Percentiles rank a stretch among this genome's conserved stretches.
Evolutionary conservation across 805 yeast species (phyloP).

Genomic region (Cyberlindnera mrakii): DNA sequence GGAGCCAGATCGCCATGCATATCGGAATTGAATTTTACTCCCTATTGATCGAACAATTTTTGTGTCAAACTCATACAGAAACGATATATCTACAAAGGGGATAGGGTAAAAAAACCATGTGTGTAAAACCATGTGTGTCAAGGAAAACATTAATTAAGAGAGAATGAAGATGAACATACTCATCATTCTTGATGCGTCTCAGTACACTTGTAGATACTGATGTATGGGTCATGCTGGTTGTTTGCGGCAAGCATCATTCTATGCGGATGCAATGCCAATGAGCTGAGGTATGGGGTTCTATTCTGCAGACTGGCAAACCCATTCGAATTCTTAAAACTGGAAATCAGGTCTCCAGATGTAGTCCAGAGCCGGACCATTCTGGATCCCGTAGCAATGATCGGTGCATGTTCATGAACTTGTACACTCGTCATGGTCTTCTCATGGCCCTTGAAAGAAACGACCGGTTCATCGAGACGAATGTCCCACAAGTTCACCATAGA

Average conservation of each 20-base stretch:
- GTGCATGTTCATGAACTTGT: constrained; percentile 94
- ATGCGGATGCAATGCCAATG: constrained; percentile 84
- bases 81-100: too few species aligned
- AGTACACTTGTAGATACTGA: constrained; percentile 55
- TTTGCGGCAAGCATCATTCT: constrained; percentile 88
- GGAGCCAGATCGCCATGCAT: too few species aligned
- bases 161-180: not conserved
- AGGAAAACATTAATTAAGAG: too few species aligned
- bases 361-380: constrained; percentile 77
- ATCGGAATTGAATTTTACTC: too few species aligned
- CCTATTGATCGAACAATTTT: too few species aligned
- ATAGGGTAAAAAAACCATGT: too few species aligned
- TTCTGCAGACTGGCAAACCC: constrained; percentile 25
- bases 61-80: too few species aligned
- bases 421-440: constrained; percentile 50
- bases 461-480: constrained; percentile 68
- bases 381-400: constrained; percentile 84
- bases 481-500: constrained; percentile 91
- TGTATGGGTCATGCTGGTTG: constrained; percentile 69
- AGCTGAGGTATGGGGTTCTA: constrained; percentile 44
- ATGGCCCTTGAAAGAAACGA: constrained; percentile 55
- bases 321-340: constrained; percentile 47
- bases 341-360: constrained; percentile 69
- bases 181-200: constrained; percentile 18
- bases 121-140: too few species aligned